A percentile compares a stretch with the other conserved stretches of the same genome.
Conservation (phyloP, 164 flowering plant species). For the Chimonanthus praecox region DNA sequence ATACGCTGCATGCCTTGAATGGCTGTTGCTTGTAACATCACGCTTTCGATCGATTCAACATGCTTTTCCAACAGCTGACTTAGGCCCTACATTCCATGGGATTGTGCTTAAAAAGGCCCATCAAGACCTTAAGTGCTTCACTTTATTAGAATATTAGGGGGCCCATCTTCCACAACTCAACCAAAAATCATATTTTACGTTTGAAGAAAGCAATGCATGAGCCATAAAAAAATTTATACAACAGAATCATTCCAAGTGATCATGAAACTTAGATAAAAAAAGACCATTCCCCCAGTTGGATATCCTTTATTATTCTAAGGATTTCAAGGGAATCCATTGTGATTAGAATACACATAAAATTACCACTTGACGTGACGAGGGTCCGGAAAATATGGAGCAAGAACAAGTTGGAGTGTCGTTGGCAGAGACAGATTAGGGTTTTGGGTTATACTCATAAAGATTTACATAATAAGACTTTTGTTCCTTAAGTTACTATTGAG, state of each 20-base stretch:
- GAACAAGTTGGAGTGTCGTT: background rate
- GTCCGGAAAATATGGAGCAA: background rate
- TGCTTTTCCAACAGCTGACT: constrained; percentile 17
- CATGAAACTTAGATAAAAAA: constrained; percentile 6
- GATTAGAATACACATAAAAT: constrained; percentile 7
- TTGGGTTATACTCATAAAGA: background rate
- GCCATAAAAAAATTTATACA: constrained; percentile 20
- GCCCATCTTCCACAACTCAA: constrained; percentile 15
- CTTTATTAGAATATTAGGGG: constrained; percentile 24
- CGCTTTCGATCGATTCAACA: constrained; percentile 45
- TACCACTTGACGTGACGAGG: background rate
- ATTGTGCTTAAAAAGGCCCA: constrained; percentile 15
- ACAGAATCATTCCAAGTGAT: constrained; percentile 39
- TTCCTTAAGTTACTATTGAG: background rate
- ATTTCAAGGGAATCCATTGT: constrained; percentile 27
- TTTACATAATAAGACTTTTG: background rate
- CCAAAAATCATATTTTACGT: constrained; percentile 31
- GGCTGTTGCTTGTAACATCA: constrained; percentile 37
- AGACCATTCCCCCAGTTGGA: constrained; percentile 5
- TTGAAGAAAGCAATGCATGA: constrained; percentile 64
- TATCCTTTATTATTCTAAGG: background rate
- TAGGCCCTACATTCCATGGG: constrained; percentile 9
- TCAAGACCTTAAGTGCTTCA: constrained; percentile 43
- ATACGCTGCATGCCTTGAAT: constrained; percentile 31
- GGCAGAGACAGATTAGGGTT: background rate